These are phyloP conservation scores for Thermomucor indicae-seudaticae DNA, from an alignment of 371 early-diverging fungal genomes.

Conservation along the genomic window DNA sequence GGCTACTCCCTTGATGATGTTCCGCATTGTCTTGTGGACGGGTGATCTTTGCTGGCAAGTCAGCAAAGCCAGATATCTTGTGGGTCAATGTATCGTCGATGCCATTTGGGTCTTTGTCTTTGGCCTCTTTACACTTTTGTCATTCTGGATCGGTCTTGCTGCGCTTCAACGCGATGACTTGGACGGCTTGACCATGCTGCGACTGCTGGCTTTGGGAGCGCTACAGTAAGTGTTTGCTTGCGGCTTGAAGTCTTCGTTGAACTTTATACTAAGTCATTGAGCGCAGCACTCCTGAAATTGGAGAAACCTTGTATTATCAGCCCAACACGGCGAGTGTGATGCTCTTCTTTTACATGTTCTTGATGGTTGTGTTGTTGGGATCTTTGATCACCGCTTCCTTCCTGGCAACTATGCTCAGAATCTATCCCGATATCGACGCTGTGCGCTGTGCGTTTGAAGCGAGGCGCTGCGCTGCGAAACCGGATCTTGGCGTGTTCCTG, in stretches of 20 bases:
- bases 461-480: slow-evolving; percentile 6
- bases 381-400: slow-evolving; percentile 35
- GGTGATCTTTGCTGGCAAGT: slow-evolving; percentile 26
- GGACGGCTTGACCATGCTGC: slow-evolving; percentile 21
- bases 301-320: slow-evolving; percentile 31
- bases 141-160: slow-evolving; percentile 38
- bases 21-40: slow-evolving; percentile 24
- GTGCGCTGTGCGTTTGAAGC: slow-evolving; percentile 18
- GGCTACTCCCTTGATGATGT: slow-evolving; percentile 39
- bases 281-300: slow-evolving; percentile 35
- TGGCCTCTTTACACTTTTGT: slow-evolving; percentile 14
- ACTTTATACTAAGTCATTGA: background rate
- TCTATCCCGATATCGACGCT: slow-evolving; percentile 13
- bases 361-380: slow-evolving; percentile 25
- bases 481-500: slow-evolving; percentile 19
- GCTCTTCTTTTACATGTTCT: slow-evolving; percentile 26
- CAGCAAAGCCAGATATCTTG: slow-evolving; percentile 20
- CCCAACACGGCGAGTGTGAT: slow-evolving; percentile 26
- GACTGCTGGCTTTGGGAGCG: slow-evolving; percentile 33
- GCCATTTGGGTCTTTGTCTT: slow-evolving; percentile 26
- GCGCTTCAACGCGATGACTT: slow-evolving; percentile 34
- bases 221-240: slow-evolving; percentile 27
- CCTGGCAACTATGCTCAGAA: slow-evolving; percentile 25
- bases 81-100: slow-evolving; percentile 26
- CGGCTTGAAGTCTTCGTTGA: background rate